phyloP scores from a whole-genome alignment of 495 filamentous ascomycete species.

The Glonium stellatum region DNA sequence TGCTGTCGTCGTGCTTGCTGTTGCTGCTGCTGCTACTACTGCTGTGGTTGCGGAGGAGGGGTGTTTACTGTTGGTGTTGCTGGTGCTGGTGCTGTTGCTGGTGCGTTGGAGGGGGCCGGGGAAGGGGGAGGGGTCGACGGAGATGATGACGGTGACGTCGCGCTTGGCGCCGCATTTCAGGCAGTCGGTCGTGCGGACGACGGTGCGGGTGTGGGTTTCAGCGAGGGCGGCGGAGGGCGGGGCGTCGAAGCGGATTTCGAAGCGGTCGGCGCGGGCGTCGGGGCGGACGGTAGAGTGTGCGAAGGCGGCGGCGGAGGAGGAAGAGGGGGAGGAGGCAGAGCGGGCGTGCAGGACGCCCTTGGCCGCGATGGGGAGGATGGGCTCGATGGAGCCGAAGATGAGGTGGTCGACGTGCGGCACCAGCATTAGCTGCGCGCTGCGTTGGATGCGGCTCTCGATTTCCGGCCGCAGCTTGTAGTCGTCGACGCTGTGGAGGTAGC shows the following conservation, averaged over 20 bases:
- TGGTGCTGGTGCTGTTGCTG: background rate
- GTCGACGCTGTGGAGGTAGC: conserved; percentile 15
- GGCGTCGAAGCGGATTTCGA: conserved; percentile 26
- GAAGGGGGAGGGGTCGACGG: conserved; percentile 15
- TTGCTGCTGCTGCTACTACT: too few relatives aligned
- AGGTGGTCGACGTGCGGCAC: conserved; percentile 24
- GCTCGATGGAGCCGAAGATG: conserved; percentile 21
- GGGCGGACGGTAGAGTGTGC: background rate
- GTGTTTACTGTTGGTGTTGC: background rate
- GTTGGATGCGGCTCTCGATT: conserved; percentile 18
- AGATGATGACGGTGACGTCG: conserved; percentile 24
- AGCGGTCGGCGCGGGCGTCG: conserved; percentile 5
- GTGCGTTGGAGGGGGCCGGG: conserved; percentile 5
- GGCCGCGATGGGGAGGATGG: conserved; percentile 21
- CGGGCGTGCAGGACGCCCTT: conserved; percentile 3
- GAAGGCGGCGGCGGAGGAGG: background rate
- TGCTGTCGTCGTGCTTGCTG: too few relatives aligned
- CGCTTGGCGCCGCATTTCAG: conserved; percentile 24
- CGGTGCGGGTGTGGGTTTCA: conserved; percentile 18
- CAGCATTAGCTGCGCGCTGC: conserved; percentile 18
- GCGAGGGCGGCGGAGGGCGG: conserved; percentile 5
- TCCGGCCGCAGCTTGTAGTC: conserved; percentile 20
- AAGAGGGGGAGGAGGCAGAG: background rate
- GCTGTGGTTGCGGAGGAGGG: too few relatives aligned
- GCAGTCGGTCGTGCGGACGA: conserved; percentile 19